Conservation (phyloP, 768 basidiomycete genomes). For the Plicaturopsis crispa region DNA sequence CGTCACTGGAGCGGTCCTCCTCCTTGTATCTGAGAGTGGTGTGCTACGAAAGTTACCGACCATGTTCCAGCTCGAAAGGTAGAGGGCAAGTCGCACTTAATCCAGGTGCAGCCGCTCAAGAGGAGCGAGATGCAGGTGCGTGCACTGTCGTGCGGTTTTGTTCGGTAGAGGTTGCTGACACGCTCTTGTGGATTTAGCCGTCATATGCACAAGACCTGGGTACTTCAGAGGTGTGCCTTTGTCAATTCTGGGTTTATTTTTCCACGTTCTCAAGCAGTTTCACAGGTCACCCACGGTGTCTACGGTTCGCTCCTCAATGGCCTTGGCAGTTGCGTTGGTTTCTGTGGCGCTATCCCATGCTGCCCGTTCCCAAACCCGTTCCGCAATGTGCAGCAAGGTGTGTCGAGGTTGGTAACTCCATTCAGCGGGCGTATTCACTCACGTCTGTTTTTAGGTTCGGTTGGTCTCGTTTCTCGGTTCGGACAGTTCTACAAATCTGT, state of each 20-base stretch:
- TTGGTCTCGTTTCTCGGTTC: conserved; percentile 88
- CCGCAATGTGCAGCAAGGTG: conserved; percentile 80
- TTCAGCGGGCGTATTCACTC: too few relatives aligned
- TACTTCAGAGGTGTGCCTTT: conserved; percentile 38
- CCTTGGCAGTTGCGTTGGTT: conserved; percentile 60
- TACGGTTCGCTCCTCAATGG: conserved; percentile 78
- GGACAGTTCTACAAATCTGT: conserved; percentile 96
- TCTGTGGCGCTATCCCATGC: conserved; percentile 73
- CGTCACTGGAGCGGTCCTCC: conserved; percentile 4
- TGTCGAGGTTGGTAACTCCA: too few relatives aligned
- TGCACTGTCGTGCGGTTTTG: neutral
- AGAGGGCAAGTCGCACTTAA: conserved; percentile 37
- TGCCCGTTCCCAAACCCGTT: conserved; percentile 83
- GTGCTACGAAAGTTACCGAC: conserved; percentile 51
- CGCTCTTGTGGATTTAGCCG: conserved; percentile 39
- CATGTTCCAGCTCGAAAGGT: conserved; percentile 30
- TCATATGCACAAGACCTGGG: conserved; percentile 91
- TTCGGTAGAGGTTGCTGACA: neutral
- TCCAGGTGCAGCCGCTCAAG: conserved; percentile 80
- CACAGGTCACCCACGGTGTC: conserved; percentile 69
- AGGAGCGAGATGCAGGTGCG: conserved; percentile 80
- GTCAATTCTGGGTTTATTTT: neutral
- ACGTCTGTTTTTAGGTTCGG: conserved; percentile 72
- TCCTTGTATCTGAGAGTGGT: neutral
- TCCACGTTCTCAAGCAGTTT: neutral